Evolutionary conservation across 805 yeast genomes (phyloP).

Genomic region (Cyberlindnera xishuangbannaensis): DNA sequence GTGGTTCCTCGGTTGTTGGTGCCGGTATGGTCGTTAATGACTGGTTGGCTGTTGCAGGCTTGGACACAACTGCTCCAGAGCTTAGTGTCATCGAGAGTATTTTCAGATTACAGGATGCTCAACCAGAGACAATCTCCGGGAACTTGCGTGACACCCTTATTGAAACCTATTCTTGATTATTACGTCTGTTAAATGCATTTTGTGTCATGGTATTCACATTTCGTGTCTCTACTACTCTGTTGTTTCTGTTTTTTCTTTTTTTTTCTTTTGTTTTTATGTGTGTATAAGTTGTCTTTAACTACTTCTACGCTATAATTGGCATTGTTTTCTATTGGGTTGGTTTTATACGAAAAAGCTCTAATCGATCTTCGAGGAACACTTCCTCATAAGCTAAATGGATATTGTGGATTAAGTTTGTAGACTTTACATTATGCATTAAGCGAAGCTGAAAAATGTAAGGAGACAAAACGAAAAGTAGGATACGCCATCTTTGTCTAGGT

Average conservation of each 20-base stretch:
- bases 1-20: conserved; percentile 97
- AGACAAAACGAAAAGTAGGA: too few relatives aligned
- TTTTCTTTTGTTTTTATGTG: too few relatives aligned
- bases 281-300: too few relatives aligned
- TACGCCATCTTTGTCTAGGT: too few relatives aligned
- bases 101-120: conserved; percentile 87
- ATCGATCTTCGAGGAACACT: too few relatives aligned
- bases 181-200: conserved; percentile 7
- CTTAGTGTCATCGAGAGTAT: conserved; percentile 94
- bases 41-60: conserved; percentile 95
- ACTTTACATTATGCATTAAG: too few relatives aligned
- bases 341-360: too few relatives aligned
- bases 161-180: conserved; percentile 70
- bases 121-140: conserved; percentile 80
- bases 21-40: conserved; percentile 99
- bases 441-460: too few relatives aligned
- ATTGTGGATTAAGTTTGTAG: too few relatives aligned
- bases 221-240: conserved; percentile 2
- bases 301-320: too few relatives aligned
- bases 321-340: too few relatives aligned
- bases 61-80: conserved; percentile 98
- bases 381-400: too few relatives aligned
- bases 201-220: conserved; percentile 10
- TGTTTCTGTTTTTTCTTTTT: conserved; percentile 5
- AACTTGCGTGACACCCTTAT: conserved; percentile 87